Evolutionary conservation across 441 rosid genomes (phyloP).

Genomic region (Viola pubescens): DNA sequence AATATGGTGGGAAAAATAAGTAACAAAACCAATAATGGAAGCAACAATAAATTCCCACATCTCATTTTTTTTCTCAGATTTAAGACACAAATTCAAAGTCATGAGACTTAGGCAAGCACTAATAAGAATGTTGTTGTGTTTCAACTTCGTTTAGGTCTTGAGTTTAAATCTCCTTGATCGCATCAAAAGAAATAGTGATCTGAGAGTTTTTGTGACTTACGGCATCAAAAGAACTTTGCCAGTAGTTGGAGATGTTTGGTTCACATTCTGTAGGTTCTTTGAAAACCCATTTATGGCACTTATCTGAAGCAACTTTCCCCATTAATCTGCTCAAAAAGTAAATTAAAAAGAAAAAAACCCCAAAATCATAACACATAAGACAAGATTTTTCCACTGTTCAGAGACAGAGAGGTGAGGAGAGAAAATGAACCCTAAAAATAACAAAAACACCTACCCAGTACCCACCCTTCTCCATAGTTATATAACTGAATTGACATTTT

Average conservation of each 20-base stretch:
- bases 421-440: constrained; percentile 8
- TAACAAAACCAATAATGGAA: constrained; percentile 12
- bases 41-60: constrained; percentile 8
- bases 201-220: constrained; percentile 38
- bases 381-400: neutral
- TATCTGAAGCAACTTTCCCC: constrained; percentile 99
- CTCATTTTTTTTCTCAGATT: neutral
- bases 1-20: constrained; percentile 14
- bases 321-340: constrained; percentile 52
- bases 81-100: neutral
- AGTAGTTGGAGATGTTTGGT: constrained; percentile 31
- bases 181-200: neutral
- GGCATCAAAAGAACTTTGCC: constrained; percentile 99
- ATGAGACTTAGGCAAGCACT: neutral
- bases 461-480: constrained; percentile 99
- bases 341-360: neutral
- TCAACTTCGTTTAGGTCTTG: too few relatives aligned
- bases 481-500: constrained; percentile 98
- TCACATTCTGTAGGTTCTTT: constrained; percentile 72
- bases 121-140: too few relatives aligned
- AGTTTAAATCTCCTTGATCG: too few relatives aligned
- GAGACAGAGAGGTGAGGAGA: neutral
- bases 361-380: neutral
- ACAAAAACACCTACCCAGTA: constrained; percentile 75
- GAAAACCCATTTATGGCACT: constrained; percentile 99